These are phyloP conservation scores for Psilocybe azurescens DNA, from an alignment of 768 basidiomycete genomes.

Conservation along the genomic window DNA sequence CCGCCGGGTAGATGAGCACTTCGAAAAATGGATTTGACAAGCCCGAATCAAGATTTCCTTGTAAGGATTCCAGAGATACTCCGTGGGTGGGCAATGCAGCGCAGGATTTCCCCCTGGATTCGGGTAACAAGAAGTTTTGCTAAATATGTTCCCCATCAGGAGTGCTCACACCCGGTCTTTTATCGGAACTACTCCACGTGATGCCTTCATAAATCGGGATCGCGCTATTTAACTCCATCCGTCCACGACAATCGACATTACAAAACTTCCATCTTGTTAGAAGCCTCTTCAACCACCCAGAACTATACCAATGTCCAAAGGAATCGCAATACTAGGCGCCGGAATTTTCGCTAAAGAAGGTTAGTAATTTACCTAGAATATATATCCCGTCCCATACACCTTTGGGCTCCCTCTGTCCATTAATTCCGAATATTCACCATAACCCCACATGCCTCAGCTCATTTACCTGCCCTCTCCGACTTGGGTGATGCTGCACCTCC, in stretches of 20 bases:
- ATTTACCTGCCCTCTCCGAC: constrained; percentile 74
- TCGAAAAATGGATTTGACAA: constrained; percentile 31
- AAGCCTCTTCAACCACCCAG: constrained; percentile 6
- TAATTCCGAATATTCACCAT: constrained; percentile 32
- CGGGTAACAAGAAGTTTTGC: constrained; percentile 22
- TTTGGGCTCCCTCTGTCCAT: constrained; percentile 1
- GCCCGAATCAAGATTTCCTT: constrained; percentile 28
- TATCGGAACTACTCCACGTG: constrained; percentile 31
- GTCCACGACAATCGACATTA: constrained; percentile 12
- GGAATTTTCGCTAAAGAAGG: constrained; percentile 82
- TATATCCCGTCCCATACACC: constrained; percentile 21
- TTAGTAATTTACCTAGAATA: constrained; percentile 36
- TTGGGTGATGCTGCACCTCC: constrained; percentile 51
- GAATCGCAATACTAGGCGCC: constrained; percentile 80
- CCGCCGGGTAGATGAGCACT: constrained; percentile 40
- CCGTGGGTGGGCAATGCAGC: constrained; percentile 29
- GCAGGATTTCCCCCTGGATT: constrained; percentile 24
- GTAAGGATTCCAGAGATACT: constrained; percentile 32
- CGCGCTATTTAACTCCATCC: constrained; percentile 21
- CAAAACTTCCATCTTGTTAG: constrained; percentile 10
- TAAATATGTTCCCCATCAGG: constrained; percentile 23
- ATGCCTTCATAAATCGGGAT: constrained; percentile 13
- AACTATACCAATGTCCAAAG: constrained; percentile 44
- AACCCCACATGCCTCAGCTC: constrained; percentile 48
- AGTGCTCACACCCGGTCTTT: constrained; percentile 24